Percentiles rank a stretch among this genome's conserved stretches.
These are phyloP conservation scores for Theileria sp. DNA, from an alignment of 169 alveolate genomes.

Conservation along the genomic window DNA sequence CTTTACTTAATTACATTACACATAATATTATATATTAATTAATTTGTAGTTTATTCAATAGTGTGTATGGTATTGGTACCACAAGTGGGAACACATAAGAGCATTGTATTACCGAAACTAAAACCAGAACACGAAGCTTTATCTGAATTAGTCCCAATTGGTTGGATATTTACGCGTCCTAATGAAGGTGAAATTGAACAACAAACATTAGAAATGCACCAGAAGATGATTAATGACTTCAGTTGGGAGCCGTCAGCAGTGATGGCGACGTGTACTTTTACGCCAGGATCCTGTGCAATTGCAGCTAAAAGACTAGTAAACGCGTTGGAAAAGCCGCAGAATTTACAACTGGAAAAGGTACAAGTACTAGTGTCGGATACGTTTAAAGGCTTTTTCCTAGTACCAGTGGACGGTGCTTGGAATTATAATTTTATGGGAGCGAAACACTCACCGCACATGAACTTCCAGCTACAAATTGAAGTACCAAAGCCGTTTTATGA, in stretches of 20 bases:
- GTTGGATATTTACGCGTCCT: constrained; percentile 97
- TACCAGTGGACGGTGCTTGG: constrained; percentile 99
- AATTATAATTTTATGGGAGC: constrained; percentile 97
- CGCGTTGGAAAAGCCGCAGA: constrained; percentile 62
- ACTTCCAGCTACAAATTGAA: constrained; percentile 88
- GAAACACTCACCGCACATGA: constrained; percentile 88
- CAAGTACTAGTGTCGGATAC: constrained; percentile 95
- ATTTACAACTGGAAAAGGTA: constrained; percentile 81
- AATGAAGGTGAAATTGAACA: constrained; percentile 84
- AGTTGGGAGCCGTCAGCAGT: constrained; percentile 55
- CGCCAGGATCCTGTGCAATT: constrained; percentile 97
- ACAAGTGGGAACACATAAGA: constrained; percentile 94
- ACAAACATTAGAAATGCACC: constrained; percentile 75
- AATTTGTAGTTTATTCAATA: constrained; percentile 62
- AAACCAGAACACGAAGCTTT: constrained; percentile 92
- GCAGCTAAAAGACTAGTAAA: constrained; percentile 91
- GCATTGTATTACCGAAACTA: constrained; percentile 87
- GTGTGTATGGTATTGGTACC: constrained; percentile 96
- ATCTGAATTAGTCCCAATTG: constrained; percentile 93
- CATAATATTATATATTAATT: no score
- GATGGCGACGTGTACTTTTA: constrained; percentile 86
- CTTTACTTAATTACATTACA: no score
- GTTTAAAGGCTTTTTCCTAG: constrained; percentile 96
- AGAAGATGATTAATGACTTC: constrained; percentile 59
- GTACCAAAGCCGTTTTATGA: constrained; percentile 96